Conservation (phyloP, 495 filamentous ascomycete species). For the Podospora tetraspora region DNA sequence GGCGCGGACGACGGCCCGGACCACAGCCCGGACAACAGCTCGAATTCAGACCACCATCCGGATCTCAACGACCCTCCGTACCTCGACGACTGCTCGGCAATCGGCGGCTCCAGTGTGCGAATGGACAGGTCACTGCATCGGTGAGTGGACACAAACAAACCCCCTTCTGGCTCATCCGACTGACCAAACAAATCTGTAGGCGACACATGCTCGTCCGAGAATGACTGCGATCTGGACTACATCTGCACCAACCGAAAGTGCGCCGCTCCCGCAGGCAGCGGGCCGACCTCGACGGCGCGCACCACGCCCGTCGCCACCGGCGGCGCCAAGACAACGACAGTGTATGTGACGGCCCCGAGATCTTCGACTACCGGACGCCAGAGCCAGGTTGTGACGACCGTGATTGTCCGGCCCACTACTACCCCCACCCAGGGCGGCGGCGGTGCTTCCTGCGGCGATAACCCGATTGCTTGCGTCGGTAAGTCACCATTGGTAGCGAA, state of each 20-base stretch:
- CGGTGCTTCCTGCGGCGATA: constrained; percentile 14
- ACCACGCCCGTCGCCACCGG: background rate
- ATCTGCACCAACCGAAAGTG: constrained; percentile 14
- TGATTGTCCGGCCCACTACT: constrained; percentile 18
- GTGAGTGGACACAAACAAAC: constrained; percentile 6
- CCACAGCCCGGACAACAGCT: background rate
- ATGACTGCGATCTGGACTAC: constrained; percentile 23
- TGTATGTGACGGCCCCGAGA: constrained; percentile 5
- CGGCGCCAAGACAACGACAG: constrained; percentile 5
- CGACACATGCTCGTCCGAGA: constrained; percentile 19
- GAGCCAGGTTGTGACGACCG: constrained; percentile 7
- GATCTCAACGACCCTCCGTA: background rate
- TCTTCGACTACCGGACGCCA: background rate
- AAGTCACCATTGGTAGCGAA: constrained; percentile 2
- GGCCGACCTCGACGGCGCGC: constrained; percentile 6
- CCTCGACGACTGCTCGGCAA: background rate
- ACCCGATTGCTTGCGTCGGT: constrained; percentile 25
- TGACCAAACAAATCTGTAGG: constrained; percentile 13
- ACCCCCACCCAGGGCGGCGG: background rate
- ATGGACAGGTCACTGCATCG: constrained; percentile 27
- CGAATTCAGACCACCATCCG: background rate
- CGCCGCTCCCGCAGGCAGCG: constrained; percentile 4
- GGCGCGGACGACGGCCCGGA: background rate
- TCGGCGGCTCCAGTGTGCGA: constrained; percentile 9
- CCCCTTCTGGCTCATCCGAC: background rate